phyloP scores from a whole-genome alignment of 176 grass and related monocot genomes.

The Coix lacrymajobi region DNA sequence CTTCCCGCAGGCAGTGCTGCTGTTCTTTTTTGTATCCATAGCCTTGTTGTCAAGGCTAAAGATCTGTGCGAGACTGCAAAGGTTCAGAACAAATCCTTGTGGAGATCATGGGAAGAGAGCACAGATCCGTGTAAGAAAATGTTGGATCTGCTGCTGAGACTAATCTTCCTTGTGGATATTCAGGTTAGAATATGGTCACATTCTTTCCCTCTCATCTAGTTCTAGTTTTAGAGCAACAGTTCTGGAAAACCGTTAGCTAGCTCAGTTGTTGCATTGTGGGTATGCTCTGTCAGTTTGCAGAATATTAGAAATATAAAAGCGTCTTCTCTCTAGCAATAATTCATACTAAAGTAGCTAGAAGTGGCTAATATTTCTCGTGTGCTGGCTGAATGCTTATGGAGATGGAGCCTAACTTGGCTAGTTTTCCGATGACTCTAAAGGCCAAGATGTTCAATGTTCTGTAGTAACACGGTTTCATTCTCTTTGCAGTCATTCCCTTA shows the following conservation, averaged over 20 bases:
- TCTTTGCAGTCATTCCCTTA: slow-evolving; percentile 66
- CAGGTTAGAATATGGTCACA: slow-evolving; percentile 43
- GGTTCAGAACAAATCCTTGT: slow-evolving; percentile 50
- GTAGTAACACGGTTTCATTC: background rate
- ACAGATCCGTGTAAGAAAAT: slow-evolving; percentile 80
- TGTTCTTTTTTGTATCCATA: slow-evolving; percentile 72
- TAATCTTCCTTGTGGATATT: slow-evolving; percentile 88
- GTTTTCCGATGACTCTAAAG: background rate
- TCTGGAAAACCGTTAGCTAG: background rate
- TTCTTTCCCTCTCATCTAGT: background rate
- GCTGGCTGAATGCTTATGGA: background rate
- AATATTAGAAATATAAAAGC: background rate
- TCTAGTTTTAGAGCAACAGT: slow-evolving; percentile 11
- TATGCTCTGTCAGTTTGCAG: background rate
- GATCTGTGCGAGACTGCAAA: slow-evolving; percentile 49
- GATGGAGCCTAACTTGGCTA: background rate
- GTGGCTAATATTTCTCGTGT: background rate
- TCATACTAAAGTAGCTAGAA: background rate
- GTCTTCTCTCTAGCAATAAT: background rate
- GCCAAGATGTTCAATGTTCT: background rate
- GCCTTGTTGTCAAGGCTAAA: slow-evolving; percentile 54
- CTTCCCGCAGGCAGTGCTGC: slow-evolving; percentile 74
- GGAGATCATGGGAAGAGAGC: slow-evolving; percentile 94
- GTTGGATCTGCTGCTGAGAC: slow-evolving; percentile 65
- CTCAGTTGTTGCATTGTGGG: background rate